These are phyloP conservation scores for Dothiorella sarmentorum DNA, from an alignment of 2,329 filamentous ascomycete species.

Conservation along the genomic window DNA sequence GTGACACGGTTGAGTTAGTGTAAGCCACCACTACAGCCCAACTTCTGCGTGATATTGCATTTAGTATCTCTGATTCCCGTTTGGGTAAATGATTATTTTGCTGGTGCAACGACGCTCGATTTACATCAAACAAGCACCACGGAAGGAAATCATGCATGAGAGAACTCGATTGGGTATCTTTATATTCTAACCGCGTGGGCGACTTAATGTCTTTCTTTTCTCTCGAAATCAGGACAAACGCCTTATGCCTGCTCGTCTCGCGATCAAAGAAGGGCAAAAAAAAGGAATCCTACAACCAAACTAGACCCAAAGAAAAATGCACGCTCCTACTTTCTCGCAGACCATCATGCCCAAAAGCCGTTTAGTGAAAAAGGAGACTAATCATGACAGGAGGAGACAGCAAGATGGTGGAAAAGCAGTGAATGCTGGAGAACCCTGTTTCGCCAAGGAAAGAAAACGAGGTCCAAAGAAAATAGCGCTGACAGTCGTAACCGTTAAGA, in stretches of 20 bases:
- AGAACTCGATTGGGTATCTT: neutral
- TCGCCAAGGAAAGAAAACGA: conserved; percentile 3
- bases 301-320: neutral
- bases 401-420: neutral
- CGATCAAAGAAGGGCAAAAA: neutral
- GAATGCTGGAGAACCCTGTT: conserved; percentile 6
- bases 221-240: neutral
- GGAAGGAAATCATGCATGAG: neutral
- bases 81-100: no score
- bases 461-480: neutral
- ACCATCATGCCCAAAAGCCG: neutral
- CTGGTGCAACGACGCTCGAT: no score
- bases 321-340: neutral
- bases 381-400: neutral
- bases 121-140: neutral
- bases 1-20: no score
- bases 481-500: no score
- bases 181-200: conserved; percentile 3
- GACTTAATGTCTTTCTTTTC: conserved; percentile 6
- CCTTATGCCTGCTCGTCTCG: neutral
- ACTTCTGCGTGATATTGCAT: no score
- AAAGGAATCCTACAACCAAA: neutral
- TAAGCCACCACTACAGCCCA: no score
- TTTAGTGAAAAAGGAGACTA: neutral
- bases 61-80: no score